A percentile compares a stretch with the other conserved stretches of the same genome.
Evolutionary conservation across 805 yeast genomes (phyloP).

Genomic region (Monosporozyma yasuniensis): DNA sequence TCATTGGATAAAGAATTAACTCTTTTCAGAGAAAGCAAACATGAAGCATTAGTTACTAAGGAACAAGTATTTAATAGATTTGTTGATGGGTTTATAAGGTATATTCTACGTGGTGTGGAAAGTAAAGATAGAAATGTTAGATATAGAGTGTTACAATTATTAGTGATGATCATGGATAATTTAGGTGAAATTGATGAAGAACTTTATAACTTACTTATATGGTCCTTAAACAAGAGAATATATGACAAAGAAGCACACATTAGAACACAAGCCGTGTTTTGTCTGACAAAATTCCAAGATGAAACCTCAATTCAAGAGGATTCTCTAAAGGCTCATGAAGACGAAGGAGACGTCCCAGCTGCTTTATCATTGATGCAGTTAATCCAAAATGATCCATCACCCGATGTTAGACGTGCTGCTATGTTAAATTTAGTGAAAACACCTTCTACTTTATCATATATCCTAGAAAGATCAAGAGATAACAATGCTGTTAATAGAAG

Average conservation of each 20-base stretch:
- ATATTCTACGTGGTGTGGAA: slow-evolving; percentile 67
- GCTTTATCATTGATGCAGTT: slow-evolving; percentile 40
- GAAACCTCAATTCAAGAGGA: slow-evolving; percentile 31
- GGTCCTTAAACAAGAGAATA: slow-evolving; percentile 52
- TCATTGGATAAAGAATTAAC: slow-evolving; percentile 31
- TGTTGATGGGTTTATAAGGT: slow-evolving; percentile 51
- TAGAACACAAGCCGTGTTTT: slow-evolving; percentile 75
- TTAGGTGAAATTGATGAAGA: slow-evolving; percentile 71
- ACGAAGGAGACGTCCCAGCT: slow-evolving; percentile 30
- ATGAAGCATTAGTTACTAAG: slow-evolving; percentile 17
- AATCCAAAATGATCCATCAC: slow-evolving; percentile 67
- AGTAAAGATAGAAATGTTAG: slow-evolving; percentile 72
- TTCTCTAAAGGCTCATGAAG: slow-evolving; percentile 4
- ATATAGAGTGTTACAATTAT: slow-evolving; percentile 66
- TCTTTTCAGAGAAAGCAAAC: slow-evolving; percentile 17
- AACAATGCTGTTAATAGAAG: slow-evolving; percentile 62
- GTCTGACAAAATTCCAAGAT: slow-evolving; percentile 70
- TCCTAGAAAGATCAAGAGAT: slow-evolving; percentile 80
- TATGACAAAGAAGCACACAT: slow-evolving; percentile 70
- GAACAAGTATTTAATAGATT: slow-evolving; percentile 43
- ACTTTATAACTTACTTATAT: slow-evolving; percentile 52
- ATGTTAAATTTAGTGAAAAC: slow-evolving; percentile 58
- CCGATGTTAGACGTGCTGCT: slow-evolving; percentile 86
- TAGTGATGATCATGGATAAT: slow-evolving; percentile 61
- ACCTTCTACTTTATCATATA: slow-evolving; percentile 41